phyloP scores from a whole-genome alignment of 306 rosid genomes.

The Dicorynia guianensis region DNA sequence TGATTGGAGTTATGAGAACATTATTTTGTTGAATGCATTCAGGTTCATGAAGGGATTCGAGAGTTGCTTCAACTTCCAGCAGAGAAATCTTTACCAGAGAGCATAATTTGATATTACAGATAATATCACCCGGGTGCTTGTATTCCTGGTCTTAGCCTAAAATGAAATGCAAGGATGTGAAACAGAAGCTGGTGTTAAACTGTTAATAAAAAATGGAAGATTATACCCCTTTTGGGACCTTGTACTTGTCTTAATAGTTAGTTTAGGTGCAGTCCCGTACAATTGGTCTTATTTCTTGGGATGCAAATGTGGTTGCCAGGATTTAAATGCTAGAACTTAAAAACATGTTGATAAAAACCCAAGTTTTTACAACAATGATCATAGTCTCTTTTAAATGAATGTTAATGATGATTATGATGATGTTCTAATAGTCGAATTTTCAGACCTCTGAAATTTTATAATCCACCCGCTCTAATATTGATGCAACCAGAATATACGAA shows the following conservation, averaged over 20 bases:
- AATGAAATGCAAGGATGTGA: slow-evolving; percentile 27
- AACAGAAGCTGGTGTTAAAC: slow-evolving; percentile 16
- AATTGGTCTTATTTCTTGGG: background rate
- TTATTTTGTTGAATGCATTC: slow-evolving; percentile 38
- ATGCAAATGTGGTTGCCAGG: background rate
- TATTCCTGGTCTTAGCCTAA: background rate
- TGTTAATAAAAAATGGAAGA: slow-evolving; percentile 20
- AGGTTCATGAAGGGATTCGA: slow-evolving; percentile 89
- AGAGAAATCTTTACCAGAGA: slow-evolving; percentile 61
- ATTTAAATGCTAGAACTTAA: slow-evolving; percentile 5
- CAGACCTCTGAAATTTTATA: background rate
- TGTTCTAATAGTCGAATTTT: slow-evolving; percentile 1
- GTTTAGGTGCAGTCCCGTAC: background rate
- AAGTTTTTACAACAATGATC: background rate
- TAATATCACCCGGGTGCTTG: background rate
- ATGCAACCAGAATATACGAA: background rate
- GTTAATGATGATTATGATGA: background rate
- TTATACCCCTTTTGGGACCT: background rate
- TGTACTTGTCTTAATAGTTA: slow-evolving; percentile 1
- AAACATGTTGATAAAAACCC: slow-evolving; percentile 19
- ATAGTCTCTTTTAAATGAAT: no score
- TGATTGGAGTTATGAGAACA: slow-evolving; percentile 4
- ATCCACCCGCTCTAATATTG: background rate
- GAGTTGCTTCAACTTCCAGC: slow-evolving; percentile 86
- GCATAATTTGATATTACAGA: slow-evolving; percentile 47